phyloP scores from a whole-genome alignment of 805 yeast genomes.

The Ogataea salicorniae region DNA sequence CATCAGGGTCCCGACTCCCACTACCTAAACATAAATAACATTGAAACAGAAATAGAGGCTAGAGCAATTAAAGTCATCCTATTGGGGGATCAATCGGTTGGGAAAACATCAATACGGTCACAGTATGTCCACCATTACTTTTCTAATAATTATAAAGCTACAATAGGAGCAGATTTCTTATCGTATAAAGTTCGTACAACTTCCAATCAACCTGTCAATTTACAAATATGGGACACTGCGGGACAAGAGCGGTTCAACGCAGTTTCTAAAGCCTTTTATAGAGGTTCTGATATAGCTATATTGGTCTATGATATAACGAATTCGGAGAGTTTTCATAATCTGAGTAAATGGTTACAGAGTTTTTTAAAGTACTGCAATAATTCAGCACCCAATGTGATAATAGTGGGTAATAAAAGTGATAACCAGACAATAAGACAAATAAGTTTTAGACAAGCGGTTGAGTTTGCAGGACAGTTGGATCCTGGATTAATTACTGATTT shows the following conservation, averaged over 20 bases:
- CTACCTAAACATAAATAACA: neutral
- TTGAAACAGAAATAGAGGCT: neutral
- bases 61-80: slow-evolving; percentile 42
- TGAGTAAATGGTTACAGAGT: slow-evolving; percentile 41
- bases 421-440: slow-evolving; percentile 24
- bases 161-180: slow-evolving; percentile 55
- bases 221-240: slow-evolving; percentile 88
- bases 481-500: slow-evolving; percentile 23
- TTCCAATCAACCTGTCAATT: slow-evolving; percentile 26
- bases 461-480: slow-evolving; percentile 20
- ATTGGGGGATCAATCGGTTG: slow-evolving; percentile 56
- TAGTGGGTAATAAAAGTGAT: slow-evolving; percentile 52
- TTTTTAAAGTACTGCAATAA: slow-evolving; percentile 46
- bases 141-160: slow-evolving; percentile 51
- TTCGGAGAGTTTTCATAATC: slow-evolving; percentile 44
- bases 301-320: slow-evolving; percentile 50
- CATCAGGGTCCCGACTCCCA: neutral
- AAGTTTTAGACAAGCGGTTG: slow-evolving; percentile 28
- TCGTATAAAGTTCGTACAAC: slow-evolving; percentile 33
- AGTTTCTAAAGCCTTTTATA: slow-evolving; percentile 48
- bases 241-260: slow-evolving; percentile 88
- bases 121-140: slow-evolving; percentile 53
- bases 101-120: slow-evolving; percentile 52
- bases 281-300: slow-evolving; percentile 54
- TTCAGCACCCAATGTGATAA: slow-evolving; percentile 40